A percentile compares a stretch with the other conserved stretches of the same genome.
Evolutionary conservation across 1,284 basidiomycete species (phyloP).

Genomic region (Amylostereum areolatum): DNA sequence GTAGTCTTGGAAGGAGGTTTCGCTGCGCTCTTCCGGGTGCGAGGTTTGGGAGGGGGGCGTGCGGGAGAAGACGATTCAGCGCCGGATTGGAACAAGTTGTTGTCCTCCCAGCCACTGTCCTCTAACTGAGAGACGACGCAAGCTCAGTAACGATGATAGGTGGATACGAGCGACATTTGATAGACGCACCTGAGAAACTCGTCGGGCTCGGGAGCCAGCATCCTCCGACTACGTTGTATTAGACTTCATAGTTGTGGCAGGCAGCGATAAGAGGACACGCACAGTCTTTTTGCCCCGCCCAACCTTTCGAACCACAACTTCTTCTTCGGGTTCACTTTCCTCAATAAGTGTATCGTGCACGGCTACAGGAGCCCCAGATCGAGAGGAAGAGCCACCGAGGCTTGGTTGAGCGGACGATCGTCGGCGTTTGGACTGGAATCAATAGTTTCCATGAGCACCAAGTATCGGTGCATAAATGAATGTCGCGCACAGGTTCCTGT

Average conservation of each 20-base stretch:
- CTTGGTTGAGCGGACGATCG: conserved; percentile 66
- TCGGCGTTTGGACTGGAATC: conserved; percentile 47
- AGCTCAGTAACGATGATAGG: no score
- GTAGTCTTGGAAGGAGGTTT: conserved; percentile 21
- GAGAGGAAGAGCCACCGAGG: conserved; percentile 46
- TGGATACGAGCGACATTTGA: no score
- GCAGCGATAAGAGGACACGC: conserved; percentile 15
- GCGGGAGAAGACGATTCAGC: conserved; percentile 71
- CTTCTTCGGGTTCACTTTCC: conserved; percentile 75
- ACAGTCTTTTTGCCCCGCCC: conserved; percentile 57
- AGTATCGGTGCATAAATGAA: conserved; percentile 4
- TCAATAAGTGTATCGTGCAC: conserved; percentile 48
- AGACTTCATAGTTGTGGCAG: conserved; percentile 3
- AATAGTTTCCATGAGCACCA: conserved; percentile 3
- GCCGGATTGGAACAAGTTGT: conserved; percentile 79
- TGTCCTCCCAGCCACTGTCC: conserved; percentile 82
- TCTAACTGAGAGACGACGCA: conserved; percentile 19
- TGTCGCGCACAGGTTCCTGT: conserved; percentile 15
- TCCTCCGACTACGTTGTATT: conserved; percentile 33
- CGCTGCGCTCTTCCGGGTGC: conserved; percentile 31
- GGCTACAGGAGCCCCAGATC: conserved; percentile 23
- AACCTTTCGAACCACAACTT: conserved; percentile 55
- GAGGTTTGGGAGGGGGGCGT: conserved; percentile 54
- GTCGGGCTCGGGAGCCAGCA: conserved; percentile 43
- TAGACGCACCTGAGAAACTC: conserved; percentile 40